Evolutionary conservation across 805 yeast genomes (phyloP), one percentile per base, ranked within the genome.

Genomic region (Schizosaccharomyces octosporus): DNA sequence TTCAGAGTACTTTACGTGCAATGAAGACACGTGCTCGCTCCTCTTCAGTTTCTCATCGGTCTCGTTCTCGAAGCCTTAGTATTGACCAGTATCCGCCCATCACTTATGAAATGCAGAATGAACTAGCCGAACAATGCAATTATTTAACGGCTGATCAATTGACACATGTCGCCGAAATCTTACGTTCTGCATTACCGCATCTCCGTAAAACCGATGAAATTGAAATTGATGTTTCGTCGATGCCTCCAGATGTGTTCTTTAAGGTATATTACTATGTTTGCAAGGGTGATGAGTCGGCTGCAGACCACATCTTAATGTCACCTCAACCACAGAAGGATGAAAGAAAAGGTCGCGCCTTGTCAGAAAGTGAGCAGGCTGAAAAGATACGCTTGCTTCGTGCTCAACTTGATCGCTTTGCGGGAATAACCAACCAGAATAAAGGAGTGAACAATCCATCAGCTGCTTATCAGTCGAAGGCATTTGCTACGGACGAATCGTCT

Each of bases 51-150:
- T 59, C 61, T 59, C 36, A 27, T 19, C 36, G 48, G 3, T 21
- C 48, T 15, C 39, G 54, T 43, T 21, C 51, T 43, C 21, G 54
- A n/a, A 21, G 31, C 11, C 21, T 21, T 62, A 61, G 64, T 64
- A 63, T 36, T 63, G 63, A 59, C 61, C 31, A 29, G 21, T 32
- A 58, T 45, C 51, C 54, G 61, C 5, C 55, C 42, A 11, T 48
- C 63, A 15, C 96, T 0, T 93, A 87, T 70, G 97, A 89, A 69
- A 90, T 90, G 97, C 93, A 93, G 78, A 86, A 87, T 70, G 93
- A 87, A 70, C 82, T 93, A 63, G 81, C 88, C 62, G 97, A 88
- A 69, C 82, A 82, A 66, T 89, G 93, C 70, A 82, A 83, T 61
- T 82, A 81, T 63, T 73, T 82, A 64, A 79, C 87, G 55, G 94